phyloP scores from a whole-genome alignment of 768 basidiomycete genomes.

The Leccinellum luteum region DNA sequence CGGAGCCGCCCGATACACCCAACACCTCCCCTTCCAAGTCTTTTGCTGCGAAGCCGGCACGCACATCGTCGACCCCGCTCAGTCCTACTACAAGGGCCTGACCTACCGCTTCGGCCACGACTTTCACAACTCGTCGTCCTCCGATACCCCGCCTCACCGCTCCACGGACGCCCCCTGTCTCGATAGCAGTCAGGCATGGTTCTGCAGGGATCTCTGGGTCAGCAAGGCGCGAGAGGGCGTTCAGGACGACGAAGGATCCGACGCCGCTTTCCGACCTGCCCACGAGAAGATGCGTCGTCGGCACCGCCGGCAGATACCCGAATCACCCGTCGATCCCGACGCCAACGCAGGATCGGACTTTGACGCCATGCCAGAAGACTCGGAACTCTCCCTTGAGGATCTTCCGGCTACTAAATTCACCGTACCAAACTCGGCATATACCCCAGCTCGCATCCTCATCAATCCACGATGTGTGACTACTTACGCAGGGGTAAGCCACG shows the following conservation, averaged over 20 bases:
- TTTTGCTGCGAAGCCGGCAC: conserved; percentile 99
- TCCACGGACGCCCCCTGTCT: conserved; percentile 84
- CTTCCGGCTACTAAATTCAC: conserved; percentile 41
- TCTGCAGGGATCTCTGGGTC: conserved; percentile 97
- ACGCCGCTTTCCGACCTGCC: conserved; percentile 13
- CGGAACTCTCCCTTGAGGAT: conserved; percentile 38
- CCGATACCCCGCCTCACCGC: conserved; percentile 52
- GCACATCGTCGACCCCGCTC: conserved; percentile 92
- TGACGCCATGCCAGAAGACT: conserved; percentile 77
- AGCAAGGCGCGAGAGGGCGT: conserved; percentile 76
- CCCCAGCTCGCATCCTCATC: conserved; percentile 87
- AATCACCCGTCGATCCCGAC: conserved; percentile 52
- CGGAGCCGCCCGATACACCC: conserved; percentile 80
- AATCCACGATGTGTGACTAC: conserved; percentile 98
- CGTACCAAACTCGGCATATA: conserved; percentile 86
- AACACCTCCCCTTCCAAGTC: conserved; percentile 95
- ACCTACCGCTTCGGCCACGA: conserved; percentile 78
- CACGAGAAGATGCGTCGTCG: conserved; percentile 23
- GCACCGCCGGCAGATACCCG: conserved; percentile 31
- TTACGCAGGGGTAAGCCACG: conserved; percentile 96
- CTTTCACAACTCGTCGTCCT: conserved; percentile 75
- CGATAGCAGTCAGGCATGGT: conserved; percentile 97
- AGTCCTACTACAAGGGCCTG: conserved; percentile 93
- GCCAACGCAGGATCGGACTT: conserved; percentile 86
- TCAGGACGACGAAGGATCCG: conserved; percentile 45